Evolutionary conservation across 768 basidiomycete species (phyloP).

Genomic region (Leccinum olivaceopallidum): DNA sequence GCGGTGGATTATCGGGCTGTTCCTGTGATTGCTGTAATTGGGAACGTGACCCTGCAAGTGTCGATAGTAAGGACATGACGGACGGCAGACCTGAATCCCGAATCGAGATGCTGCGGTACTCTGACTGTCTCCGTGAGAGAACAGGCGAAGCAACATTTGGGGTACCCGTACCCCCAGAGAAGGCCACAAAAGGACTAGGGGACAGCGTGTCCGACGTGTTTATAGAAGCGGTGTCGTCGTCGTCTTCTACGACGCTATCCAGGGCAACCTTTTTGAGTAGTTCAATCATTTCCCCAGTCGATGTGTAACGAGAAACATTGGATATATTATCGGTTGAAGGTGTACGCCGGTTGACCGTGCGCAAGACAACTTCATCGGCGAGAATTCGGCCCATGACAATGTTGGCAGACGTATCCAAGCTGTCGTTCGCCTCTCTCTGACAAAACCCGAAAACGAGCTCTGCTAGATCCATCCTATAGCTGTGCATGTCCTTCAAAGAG

Average conservation of each 20-base stretch:
- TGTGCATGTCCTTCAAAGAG: slow-evolving; percentile 66
- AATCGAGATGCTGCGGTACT: slow-evolving; percentile 42
- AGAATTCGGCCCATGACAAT: slow-evolving; percentile 55
- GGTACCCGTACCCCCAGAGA: slow-evolving; percentile 32
- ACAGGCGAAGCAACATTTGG: slow-evolving; percentile 49
- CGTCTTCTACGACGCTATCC: slow-evolving; percentile 37
- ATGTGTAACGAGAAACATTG: slow-evolving; percentile 20
- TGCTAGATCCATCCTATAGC: slow-evolving; percentile 56
- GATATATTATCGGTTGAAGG: slow-evolving; percentile 10
- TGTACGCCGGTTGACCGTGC: slow-evolving; percentile 43
- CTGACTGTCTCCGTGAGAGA: slow-evolving; percentile 59
- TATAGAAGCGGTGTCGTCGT: slow-evolving; percentile 44
- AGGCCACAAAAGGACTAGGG: slow-evolving; percentile 31
- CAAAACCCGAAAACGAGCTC: slow-evolving; percentile 58
- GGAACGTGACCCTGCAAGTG: slow-evolving; percentile 62
- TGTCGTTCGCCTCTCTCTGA: slow-evolving; percentile 33
- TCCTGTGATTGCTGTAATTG: slow-evolving; percentile 51
- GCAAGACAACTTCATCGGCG: slow-evolving; percentile 66
- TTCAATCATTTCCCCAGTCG: slow-evolving; percentile 36
- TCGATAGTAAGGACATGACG: slow-evolving; percentile 65
- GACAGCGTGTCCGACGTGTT: slow-evolving; percentile 42
- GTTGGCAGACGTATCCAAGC: slow-evolving; percentile 30
- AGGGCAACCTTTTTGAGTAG: slow-evolving; percentile 43
- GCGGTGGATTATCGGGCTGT: slow-evolving; percentile 36
- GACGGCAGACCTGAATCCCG: slow-evolving; percentile 53